phyloP scores from a whole-genome alignment of 1,139 yeast genomes.

The Candida sp. region DNA sequence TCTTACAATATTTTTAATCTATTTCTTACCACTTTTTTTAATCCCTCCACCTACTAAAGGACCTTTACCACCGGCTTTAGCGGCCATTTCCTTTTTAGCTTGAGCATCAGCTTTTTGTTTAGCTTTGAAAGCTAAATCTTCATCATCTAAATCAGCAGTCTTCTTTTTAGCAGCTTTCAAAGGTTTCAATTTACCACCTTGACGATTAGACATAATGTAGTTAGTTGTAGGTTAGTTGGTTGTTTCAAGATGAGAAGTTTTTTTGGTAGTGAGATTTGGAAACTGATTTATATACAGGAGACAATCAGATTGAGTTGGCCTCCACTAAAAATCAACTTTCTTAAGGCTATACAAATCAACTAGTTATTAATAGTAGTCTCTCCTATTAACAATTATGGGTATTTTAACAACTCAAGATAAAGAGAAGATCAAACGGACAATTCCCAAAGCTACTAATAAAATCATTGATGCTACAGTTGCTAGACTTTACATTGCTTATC shows the following conservation, averaged over 20 bases:
- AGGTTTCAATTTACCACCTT: constrained; percentile 72
- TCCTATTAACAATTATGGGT: constrained; percentile 57
- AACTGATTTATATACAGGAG: not conserved
- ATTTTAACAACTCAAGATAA: constrained; percentile 69
- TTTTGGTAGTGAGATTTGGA: too few relatives aligned
- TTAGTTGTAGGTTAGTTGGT: too few relatives aligned
- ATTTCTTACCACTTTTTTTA: constrained; percentile 80
- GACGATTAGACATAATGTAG: constrained; percentile 60
- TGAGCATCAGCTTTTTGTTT: constrained; percentile 95
- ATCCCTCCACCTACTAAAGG: constrained; percentile 93
- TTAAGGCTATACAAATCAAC: too few relatives aligned
- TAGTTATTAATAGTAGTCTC: too few relatives aligned
- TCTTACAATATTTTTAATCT: too few relatives aligned
- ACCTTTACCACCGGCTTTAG: constrained; percentile 85
- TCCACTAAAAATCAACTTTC: too few relatives aligned
- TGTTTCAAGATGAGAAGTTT: not conserved
- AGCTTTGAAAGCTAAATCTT: constrained; percentile 85
- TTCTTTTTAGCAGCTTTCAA: constrained; percentile 72
- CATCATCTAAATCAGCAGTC: constrained; percentile 74
- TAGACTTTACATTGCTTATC: constrained; percentile 83
- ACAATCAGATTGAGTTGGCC: too few relatives aligned
- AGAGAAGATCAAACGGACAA: constrained; percentile 81
- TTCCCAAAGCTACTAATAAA: constrained; percentile 87
- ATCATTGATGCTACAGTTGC: constrained; percentile 91
- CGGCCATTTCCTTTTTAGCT: constrained; percentile 88